These are phyloP conservation scores for Pezicula radicicola DNA, from an alignment of 2,329 filamentous ascomycete genomes.

Conservation along the genomic window DNA sequence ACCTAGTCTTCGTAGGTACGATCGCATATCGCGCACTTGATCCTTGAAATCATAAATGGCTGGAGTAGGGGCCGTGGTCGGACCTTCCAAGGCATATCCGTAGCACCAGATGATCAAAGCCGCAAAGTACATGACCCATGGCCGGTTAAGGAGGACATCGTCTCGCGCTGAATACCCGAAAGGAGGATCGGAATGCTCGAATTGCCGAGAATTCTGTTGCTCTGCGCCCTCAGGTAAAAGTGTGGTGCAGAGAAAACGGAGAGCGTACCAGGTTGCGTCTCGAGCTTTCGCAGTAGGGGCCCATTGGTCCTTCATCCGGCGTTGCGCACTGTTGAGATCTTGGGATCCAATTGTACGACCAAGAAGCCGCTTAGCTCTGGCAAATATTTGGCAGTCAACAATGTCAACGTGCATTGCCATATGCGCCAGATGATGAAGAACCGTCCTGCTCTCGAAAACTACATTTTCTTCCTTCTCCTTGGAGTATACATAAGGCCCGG, in stretches of 20 bases:
- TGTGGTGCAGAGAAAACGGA: constrained; percentile 85
- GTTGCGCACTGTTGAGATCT: constrained; percentile 75
- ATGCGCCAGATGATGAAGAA: constrained; percentile 89
- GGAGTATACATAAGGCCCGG: constrained; percentile 52
- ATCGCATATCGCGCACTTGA: constrained; percentile 73
- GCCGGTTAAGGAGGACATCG: constrained; percentile 84
- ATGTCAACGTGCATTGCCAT: constrained; percentile 98
- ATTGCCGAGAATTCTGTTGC: constrained; percentile 32
- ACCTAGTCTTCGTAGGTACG: constrained; percentile 71
- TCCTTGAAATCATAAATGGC: constrained; percentile 55
- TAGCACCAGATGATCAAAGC: constrained; percentile 93
- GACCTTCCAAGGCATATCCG: constrained; percentile 84
- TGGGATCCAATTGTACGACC: constrained; percentile 80
- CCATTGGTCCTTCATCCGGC: constrained; percentile 86
- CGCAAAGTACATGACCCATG: constrained; percentile 95
- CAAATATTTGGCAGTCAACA: constrained; percentile 96
- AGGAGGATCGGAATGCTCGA: constrained; percentile 29
- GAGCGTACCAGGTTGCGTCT: constrained; percentile 88
- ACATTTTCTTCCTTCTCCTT: constrained; percentile 62
- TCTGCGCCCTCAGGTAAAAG: constrained; percentile 57
- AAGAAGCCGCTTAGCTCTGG: constrained; percentile 78
- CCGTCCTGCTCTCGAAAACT: constrained; percentile 83
- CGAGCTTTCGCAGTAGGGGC: constrained; percentile 83
- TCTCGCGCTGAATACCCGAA: constrained; percentile 76
- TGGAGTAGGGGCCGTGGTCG: constrained; percentile 48